Base-by-base conservation (phyloP, 176 grass and related monocot genomes). In the Calamus simplicifolius region DNA sequence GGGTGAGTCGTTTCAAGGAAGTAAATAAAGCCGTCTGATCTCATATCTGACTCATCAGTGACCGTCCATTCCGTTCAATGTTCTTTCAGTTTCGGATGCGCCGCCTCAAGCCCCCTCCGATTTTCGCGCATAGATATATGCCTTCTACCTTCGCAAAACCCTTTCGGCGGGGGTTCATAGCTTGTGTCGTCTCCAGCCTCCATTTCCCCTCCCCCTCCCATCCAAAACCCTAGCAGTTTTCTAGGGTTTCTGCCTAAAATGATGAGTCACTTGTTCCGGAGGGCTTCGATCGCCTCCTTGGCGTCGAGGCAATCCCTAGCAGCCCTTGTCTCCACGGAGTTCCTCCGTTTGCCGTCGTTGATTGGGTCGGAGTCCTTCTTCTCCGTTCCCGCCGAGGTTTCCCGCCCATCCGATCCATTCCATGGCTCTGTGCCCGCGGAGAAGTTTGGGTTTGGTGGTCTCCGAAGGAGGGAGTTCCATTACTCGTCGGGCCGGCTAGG, bases 231-330 rank as follows among this genome's bases (percentile, higher is more conserved):
- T 72, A 67, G 49, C 61, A 52, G 26, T 52, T 53, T 38, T 5
- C 58, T 58, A 31, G 75, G 71, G 70, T 43, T 13, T 56, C 12
- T 5, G 19, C 27, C 6, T 15, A 18, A 8, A 65, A 29, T 38
- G 56, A 90, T 97, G 92, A 85, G 73, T 73, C 66, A 63, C 52
- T 72, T 91, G 62, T 53, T 97, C 29, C 87, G 87, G 57, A 75
- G 87, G 18, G 68, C 83, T 48, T 56, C 19, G 30, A 18, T 69
- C 19, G 56, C 69, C 53, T 65, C 79, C 50, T 85, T 81, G 72
- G 80, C 75, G 62, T 75, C 74, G 4, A 49, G 64, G 50, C 58
- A 62, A 26, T 28, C 66, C 4, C 50, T 81, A 4, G 18, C 69
- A 1, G 69, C 69, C 51, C 55, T 85, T n/a, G 57, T 82, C 18